Base-by-base conservation (phyloP, 129 eudicot genomes). In the Gnaphalium uliginosum region DNA sequence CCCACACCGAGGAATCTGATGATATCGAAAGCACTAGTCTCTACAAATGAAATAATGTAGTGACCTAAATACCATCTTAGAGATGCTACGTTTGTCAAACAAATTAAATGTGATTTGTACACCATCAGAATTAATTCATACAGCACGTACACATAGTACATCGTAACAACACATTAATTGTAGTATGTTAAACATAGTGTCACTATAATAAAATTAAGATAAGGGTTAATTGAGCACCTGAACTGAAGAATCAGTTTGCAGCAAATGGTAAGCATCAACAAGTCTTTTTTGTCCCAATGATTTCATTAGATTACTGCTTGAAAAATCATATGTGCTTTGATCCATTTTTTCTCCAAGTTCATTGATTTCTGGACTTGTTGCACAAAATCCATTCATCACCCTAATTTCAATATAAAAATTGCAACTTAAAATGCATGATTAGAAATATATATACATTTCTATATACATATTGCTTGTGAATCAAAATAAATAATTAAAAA, bases 1-100 rank as follows among this genome's bases (percentile, higher is more conserved):
- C 72, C 95, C 97, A 91, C 66, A 91, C 88, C 21, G 59, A 82
- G 25, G 54, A 37, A 79, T 91, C 95, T 4, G 85, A 81, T 58
- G 95, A 83, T 76, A 91, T 81, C 17, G 92, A 86, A 19, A 48
- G 8, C 22, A 91, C 89, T 77, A 86, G 54, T 71, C 72, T 68
- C 97, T 91, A 78, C 69, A 73, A 24, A 41, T 10, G n/a, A 54
- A 71, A 8, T 18, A 48, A 39, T 68, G 1, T 22, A 76, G 35
- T 17, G 8, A 33, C 10, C 21, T 15, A 32, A 43, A 2, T 23
- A 66, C 6, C 29, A 66, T 66, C 53, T 13, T 46, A 46, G 53
- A 14, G n/a, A 46, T 46, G 14, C n/a, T 6, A 4, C 3, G 53
- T 46, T 46, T 3, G 18, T 46, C 1, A 46, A 14, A 14, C 13